Conservation (phyloP, 176 grass and related monocot species). For the Alopecurus myosuroides region DNA sequence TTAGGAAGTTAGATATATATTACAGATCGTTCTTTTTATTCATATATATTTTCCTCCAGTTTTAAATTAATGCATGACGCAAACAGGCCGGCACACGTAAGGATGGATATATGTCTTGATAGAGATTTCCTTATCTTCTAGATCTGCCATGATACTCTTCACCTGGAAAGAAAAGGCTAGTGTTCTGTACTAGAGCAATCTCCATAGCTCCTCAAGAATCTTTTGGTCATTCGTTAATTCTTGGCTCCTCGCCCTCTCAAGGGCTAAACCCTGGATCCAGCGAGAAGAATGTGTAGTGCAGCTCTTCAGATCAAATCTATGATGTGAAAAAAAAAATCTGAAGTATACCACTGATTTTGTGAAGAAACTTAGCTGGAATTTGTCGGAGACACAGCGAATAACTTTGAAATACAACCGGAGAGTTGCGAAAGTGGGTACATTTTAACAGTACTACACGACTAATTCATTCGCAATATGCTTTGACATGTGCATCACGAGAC, state of each 20-base stretch:
- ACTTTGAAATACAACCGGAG: neutral
- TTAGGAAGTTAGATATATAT: slow-evolving; percentile 35
- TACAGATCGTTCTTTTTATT: neutral
- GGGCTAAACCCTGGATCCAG: slow-evolving; percentile 12
- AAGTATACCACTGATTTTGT: neutral
- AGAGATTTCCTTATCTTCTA: slow-evolving; percentile 33
- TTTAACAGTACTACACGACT: slow-evolving; percentile 20
- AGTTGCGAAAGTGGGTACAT: neutral
- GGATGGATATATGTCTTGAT: slow-evolving; percentile 28
- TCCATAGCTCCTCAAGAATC: slow-evolving; percentile 39
- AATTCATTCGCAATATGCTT: neutral
- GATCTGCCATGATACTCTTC: slow-evolving; percentile 28
- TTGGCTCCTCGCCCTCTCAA: slow-evolving; percentile 35
- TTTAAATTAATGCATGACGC: slow-evolving; percentile 39
- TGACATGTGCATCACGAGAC: slow-evolving; percentile 27
- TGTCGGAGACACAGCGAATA: neutral
- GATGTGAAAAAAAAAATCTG: neutral
- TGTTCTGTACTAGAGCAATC: slow-evolving; percentile 34
- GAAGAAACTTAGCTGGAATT: neutral
- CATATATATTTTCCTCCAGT: neutral
- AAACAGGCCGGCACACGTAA: slow-evolving; percentile 17
- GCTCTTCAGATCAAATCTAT: slow-evolving; percentile 1
- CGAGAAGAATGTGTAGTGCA: neutral
- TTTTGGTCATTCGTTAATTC: slow-evolving; percentile 19
- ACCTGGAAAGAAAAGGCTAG: slow-evolving; percentile 32